These are phyloP conservation scores for Aspergillus pseudoterreus DNA, from an alignment of 2,329 filamentous ascomycete species.

Conservation along the genomic window DNA sequence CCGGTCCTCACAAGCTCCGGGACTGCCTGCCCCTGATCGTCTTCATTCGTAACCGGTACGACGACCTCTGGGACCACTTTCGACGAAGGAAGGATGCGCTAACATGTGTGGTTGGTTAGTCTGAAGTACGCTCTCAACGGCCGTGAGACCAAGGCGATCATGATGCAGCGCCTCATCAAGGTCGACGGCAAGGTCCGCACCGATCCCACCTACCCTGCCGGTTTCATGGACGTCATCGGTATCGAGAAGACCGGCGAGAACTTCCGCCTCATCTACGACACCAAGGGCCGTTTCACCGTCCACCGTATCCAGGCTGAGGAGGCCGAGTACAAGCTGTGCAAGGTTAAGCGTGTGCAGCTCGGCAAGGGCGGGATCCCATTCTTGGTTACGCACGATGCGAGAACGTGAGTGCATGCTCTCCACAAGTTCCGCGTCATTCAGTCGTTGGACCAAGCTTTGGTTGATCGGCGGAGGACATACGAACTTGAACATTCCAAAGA, in stretches of 20 bases:
- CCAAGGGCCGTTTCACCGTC: constrained; percentile 99
- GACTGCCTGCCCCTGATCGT: constrained; percentile 98
- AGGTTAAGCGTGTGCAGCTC: constrained; percentile 99
- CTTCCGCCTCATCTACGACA: constrained; percentile 99
- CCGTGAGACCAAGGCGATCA: constrained; percentile 94
- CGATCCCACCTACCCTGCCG: constrained; percentile 93
- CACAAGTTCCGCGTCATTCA: constrained; percentile 85
- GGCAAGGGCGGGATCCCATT: constrained; percentile 99
- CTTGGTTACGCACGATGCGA: constrained; percentile 99
- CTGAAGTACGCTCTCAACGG: constrained; percentile 99
- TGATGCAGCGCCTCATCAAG: constrained; percentile 99
- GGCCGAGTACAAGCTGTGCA: constrained; percentile 99
- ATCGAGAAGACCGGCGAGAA: constrained; percentile 99
- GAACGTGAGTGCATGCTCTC: constrained; percentile 85
- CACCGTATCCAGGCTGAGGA: constrained; percentile 99
- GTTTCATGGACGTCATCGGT: constrained; percentile 99
- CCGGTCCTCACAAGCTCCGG: constrained; percentile 98
- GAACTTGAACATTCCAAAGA: constrained; percentile 17
- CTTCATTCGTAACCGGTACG: constrained; percentile 77
- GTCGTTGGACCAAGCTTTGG: constrained; percentile 99
- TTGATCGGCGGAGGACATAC: constrained; percentile 47
- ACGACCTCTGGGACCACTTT: constrained; percentile 4
- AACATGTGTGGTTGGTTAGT: constrained; percentile 49
- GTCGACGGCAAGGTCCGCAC: constrained; percentile 99
- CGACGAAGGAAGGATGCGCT: constrained; percentile 5